Percentiles rank a stretch among this genome's conserved stretches.
Conservation (phyloP, 2,329 filamentous ascomycete genomes). For the Stemphylium vesicarium region DNA sequence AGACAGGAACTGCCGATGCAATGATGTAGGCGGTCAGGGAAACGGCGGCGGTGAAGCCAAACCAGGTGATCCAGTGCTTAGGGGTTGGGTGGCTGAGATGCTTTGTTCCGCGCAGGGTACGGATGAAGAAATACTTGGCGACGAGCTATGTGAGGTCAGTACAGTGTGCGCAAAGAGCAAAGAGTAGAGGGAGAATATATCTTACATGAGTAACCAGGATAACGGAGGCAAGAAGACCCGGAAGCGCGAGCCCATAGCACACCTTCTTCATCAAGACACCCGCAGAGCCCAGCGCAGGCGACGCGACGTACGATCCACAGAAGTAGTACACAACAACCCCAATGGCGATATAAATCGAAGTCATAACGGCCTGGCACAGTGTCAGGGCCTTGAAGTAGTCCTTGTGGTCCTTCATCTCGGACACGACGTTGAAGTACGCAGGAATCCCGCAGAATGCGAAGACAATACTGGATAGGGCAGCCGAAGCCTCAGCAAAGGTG, state of each 20-base stretch:
- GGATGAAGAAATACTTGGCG: constrained; percentile 61
- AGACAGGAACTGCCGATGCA: constrained; percentile 36
- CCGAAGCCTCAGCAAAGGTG: constrained; percentile 25
- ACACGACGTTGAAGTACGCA: constrained; percentile 71
- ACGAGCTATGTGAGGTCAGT: constrained; percentile 18
- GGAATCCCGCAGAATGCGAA: constrained; percentile 60
- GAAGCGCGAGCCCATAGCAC: constrained; percentile 71
- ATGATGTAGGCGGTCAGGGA: constrained; percentile 31
- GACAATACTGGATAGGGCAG: constrained; percentile 30
- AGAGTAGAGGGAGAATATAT: not conserved
- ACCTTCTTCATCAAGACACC: constrained; percentile 64
- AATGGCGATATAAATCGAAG: constrained; percentile 67
- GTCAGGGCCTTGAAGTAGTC: constrained; percentile 63
- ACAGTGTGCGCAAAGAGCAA: not conserved
- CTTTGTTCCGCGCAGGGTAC: constrained; percentile 72
- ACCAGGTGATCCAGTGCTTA: constrained; percentile 36
- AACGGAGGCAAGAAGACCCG: constrained; percentile 44
- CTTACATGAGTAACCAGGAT: constrained; percentile 33
- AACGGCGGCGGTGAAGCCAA: constrained; percentile 26
- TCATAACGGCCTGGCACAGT: constrained; percentile 67
- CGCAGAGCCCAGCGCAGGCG: constrained; percentile 71
- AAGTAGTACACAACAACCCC: constrained; percentile 73
- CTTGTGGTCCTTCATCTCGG: constrained; percentile 66
- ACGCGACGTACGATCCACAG: constrained; percentile 65
- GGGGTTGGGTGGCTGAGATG: constrained; percentile 54